A percentile compares a stretch with the other conserved stretches of the same genome.
These are phyloP conservation scores for Tulasnella sp. DNA, from an alignment of 768 basidiomycete genomes.

Conservation along the genomic window DNA sequence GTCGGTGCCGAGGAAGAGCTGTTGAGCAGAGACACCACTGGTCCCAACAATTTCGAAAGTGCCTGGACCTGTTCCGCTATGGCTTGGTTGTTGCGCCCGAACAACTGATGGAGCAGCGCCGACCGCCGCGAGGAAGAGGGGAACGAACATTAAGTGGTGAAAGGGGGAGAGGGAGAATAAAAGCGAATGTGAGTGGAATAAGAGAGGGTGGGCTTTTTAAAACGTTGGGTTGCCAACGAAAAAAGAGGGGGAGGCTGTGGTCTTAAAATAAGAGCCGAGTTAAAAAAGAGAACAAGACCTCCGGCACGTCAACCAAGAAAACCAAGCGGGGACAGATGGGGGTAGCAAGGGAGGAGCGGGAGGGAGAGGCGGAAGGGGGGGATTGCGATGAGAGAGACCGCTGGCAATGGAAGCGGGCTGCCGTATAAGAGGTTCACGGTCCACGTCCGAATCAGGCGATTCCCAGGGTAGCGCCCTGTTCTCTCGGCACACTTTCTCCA, in stretches of 20 bases:
- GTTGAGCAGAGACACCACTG: slow-evolving; percentile 28
- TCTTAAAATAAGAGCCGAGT: not conserved
- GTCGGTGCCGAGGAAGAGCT: slow-evolving; percentile 30
- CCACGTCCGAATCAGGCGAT: not conserved
- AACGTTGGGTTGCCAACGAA: not conserved
- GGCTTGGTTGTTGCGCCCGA: not conserved
- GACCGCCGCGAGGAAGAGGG: slow-evolving; percentile 1
- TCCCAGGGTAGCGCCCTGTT: not conserved
- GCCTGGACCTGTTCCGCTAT: slow-evolving; percentile 16
- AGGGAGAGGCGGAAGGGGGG: not conserved
- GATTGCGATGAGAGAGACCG: not conserved
- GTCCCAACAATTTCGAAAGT: slow-evolving; percentile 29
- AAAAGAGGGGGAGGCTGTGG: not conserved
- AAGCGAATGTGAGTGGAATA: not conserved
- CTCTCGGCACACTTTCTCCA: not conserved
- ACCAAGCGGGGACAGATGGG: not conserved
- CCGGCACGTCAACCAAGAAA: not conserved
- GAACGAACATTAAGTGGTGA: not conserved
- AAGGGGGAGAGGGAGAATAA: not conserved
- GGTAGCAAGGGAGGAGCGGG: not conserved
- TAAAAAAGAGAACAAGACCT: not conserved
- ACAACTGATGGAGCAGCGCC: not conserved
- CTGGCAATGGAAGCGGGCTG: not conserved
- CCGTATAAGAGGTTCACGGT: not conserved
- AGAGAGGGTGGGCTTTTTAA: not conserved